phyloP scores from a whole-genome alignment of 2,329 filamentous ascomycete genomes.

The Meredithiella fracta region DNA sequence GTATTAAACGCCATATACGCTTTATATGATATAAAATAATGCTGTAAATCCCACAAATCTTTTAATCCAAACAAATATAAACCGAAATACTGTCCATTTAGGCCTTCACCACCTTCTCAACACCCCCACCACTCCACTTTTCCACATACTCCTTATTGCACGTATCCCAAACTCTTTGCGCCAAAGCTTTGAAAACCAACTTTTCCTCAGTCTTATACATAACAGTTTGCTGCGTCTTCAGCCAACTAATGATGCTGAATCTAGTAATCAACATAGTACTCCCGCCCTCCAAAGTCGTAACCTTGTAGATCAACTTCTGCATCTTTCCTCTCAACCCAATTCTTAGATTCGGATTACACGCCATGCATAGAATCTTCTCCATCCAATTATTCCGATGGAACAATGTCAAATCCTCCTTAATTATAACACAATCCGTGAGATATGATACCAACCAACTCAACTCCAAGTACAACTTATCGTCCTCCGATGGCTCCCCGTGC shows the following conservation, averaged over 20 bases:
- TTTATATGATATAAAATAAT: not conserved
- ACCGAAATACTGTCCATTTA: not conserved
- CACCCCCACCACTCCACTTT: slow-evolving; percentile 14
- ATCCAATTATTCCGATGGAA: slow-evolving; percentile 50
- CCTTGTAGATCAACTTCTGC: slow-evolving; percentile 46
- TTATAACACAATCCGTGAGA: slow-evolving; percentile 50
- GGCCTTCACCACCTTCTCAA: slow-evolving; percentile 6
- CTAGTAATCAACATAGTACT: slow-evolving; percentile 69
- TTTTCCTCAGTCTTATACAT: slow-evolving; percentile 33
- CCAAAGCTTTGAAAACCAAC: slow-evolving; percentile 37
- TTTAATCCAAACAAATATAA: not conserved
- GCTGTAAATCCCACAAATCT: slow-evolving; percentile 1
- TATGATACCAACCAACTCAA: slow-evolving; percentile 58
- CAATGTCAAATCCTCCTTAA: slow-evolving; percentile 39
- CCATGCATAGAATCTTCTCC: slow-evolving; percentile 57
- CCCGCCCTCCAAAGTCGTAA: slow-evolving; percentile 50
- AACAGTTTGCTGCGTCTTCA: slow-evolving; percentile 21
- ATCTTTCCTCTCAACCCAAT: slow-evolving; percentile 42
- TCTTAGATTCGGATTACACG: slow-evolving; percentile 47
- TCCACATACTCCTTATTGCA: slow-evolving; percentile 38
- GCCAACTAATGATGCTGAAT: slow-evolving; percentile 59
- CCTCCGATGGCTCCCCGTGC: slow-evolving; percentile 49
- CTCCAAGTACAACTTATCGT: slow-evolving; percentile 58
- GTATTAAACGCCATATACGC: not conserved
- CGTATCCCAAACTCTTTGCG: slow-evolving; percentile 42